phyloP scores from a whole-genome alignment of 768 basidiomycete species.

The Boletus sp. region DNA sequence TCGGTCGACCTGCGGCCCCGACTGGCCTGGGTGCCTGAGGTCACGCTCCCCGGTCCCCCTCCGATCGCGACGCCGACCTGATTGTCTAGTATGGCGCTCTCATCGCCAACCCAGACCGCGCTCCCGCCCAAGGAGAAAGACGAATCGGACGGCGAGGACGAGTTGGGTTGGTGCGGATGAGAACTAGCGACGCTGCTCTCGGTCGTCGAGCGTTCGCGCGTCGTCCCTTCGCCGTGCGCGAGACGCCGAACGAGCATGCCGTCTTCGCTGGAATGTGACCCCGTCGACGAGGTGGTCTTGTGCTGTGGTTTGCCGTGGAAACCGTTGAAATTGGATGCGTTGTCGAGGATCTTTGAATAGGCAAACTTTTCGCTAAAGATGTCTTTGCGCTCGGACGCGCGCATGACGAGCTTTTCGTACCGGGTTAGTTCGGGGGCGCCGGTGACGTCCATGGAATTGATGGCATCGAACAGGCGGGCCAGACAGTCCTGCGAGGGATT shows the following conservation, averaged over 20 bases:
- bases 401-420: slow-evolving; percentile 85
- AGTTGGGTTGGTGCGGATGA: slow-evolving; percentile 30
- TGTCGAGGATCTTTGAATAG: slow-evolving; percentile 21
- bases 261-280: slow-evolving; percentile 70
- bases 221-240: slow-evolving; percentile 32
- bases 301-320: slow-evolving; percentile 38
- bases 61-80: slow-evolving; percentile 39
- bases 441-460: slow-evolving; percentile 89
- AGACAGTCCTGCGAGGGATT: slow-evolving; percentile 90
- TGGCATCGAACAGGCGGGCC: slow-evolving; percentile 84
- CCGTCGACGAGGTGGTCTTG: slow-evolving; percentile 50
- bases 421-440: slow-evolving; percentile 75
- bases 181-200: slow-evolving; percentile 38
- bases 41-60: slow-evolving; percentile 44
- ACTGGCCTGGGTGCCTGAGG: slow-evolving; percentile 44
- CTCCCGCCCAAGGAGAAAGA: slow-evolving; percentile 79
- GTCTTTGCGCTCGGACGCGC: slow-evolving; percentile 87
- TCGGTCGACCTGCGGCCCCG: slow-evolving; percentile 67
- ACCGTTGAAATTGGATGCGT: not conserved
- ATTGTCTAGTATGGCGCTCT: slow-evolving; percentile 52
- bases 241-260: slow-evolving; percentile 48
- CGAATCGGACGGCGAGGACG: slow-evolving; percentile 63
- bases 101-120: slow-evolving; percentile 83
- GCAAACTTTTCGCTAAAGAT: slow-evolving; percentile 85
- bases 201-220: slow-evolving; percentile 38